Percentiles rank a stretch among this genome's conserved stretches.
Evolutionary conservation across 139 green algal species (phyloP).

Genomic region (Microglena sp.): DNA sequence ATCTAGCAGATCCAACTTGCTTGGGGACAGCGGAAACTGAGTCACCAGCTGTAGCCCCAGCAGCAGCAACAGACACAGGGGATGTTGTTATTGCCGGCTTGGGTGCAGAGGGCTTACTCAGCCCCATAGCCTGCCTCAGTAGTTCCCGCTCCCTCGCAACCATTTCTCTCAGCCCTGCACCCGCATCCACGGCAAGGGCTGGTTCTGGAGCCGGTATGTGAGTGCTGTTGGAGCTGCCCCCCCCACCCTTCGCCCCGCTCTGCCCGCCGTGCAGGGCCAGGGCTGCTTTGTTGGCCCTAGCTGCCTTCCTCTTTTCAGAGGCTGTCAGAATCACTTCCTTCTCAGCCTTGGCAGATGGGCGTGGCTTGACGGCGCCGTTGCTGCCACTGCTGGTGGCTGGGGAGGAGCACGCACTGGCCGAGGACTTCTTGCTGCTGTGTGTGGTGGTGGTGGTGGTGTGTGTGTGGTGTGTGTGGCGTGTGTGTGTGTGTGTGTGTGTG

Average conservation of each 20-base stretch:
- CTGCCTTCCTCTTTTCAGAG: not conserved
- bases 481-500: no score
- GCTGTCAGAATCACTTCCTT: not conserved
- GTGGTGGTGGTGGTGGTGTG: no score
- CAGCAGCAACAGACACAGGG: no score
- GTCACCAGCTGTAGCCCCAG: no score
- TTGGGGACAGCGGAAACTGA: no score
- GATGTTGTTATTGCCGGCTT: not conserved
- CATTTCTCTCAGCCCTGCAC: slow-evolving; percentile 21
- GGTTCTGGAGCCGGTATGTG: slow-evolving; percentile 7
- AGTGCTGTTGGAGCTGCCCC: not conserved
- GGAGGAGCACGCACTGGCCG: not conserved
- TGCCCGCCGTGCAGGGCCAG: not conserved
- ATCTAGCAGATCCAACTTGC: no score
- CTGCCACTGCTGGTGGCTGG: not conserved
- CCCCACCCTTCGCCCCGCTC: not conserved
- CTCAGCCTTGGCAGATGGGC: not conserved
- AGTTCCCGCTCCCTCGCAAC: slow-evolving; percentile 19
- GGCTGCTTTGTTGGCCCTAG: not conserved
- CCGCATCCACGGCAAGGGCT: slow-evolving; percentile 18
- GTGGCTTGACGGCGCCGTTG: not conserved
- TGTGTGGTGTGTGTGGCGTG: no score
- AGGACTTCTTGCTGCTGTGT: not conserved
- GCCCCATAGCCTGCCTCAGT: slow-evolving; percentile 24
- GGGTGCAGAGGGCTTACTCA: not conserved